These are phyloP conservation scores for Leucaena leucocephala DNA, from an alignment of 306 rosid species.

Conservation along the genomic window DNA sequence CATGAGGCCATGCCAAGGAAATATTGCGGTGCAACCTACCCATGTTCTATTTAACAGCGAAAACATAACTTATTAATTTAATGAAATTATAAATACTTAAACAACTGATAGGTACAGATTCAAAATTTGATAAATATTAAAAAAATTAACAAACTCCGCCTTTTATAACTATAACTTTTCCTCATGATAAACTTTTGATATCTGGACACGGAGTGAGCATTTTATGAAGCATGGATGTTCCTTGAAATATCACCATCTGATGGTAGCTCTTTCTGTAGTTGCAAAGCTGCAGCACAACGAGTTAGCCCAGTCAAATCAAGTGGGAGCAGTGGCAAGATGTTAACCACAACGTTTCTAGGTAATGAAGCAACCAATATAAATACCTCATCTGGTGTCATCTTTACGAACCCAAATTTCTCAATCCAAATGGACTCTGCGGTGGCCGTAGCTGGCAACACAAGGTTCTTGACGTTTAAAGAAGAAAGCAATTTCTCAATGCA, in stretches of 20 bases:
- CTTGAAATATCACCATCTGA: slow-evolving; percentile 87
- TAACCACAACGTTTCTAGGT: background rate
- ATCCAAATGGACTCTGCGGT: slow-evolving; percentile 94
- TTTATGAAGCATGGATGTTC: slow-evolving; percentile 91
- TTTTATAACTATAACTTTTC: slow-evolving; percentile 25
- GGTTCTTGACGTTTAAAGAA: slow-evolving; percentile 73
- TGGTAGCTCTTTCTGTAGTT: slow-evolving; percentile 71
- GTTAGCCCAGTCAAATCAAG: slow-evolving; percentile 24
- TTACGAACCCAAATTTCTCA: slow-evolving; percentile 78
- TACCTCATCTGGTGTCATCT: slow-evolving; percentile 83
- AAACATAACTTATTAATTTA: slow-evolving; percentile 2
- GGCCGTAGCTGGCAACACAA: slow-evolving; percentile 85
- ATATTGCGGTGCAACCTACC: background rate
- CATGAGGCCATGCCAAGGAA: background rate
- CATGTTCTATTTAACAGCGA: background rate
- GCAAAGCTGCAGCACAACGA: slow-evolving; percentile 61
- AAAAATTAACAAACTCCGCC: slow-evolving; percentile 33
- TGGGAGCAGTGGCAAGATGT: slow-evolving; percentile 1
- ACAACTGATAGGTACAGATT: slow-evolving; percentile 24
- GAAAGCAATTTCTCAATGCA: slow-evolving; percentile 87
- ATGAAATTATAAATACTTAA: slow-evolving; percentile 31
- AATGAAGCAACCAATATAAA: slow-evolving; percentile 13
- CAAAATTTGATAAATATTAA: slow-evolving; percentile 34
- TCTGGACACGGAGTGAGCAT: slow-evolving; percentile 67
- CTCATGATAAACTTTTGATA: slow-evolving; percentile 35